Conservation (phyloP, 805 yeast genomes). For the Candida ascalaphidarum region DNA sequence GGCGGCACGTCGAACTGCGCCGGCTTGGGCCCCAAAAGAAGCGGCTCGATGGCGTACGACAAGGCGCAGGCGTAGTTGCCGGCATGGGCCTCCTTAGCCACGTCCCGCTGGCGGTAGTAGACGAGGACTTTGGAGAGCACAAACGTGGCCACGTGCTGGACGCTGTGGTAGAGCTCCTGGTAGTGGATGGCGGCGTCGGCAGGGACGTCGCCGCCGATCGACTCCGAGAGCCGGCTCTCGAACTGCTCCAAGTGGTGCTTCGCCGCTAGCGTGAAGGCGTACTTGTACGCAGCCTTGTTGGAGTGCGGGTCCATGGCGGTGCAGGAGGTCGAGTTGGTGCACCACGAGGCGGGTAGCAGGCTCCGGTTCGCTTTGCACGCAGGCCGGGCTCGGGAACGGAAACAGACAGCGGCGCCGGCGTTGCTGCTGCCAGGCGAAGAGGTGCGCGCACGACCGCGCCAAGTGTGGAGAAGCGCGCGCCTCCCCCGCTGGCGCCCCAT, state of each 20-base stretch:
- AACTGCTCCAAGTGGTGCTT: constrained; percentile 12
- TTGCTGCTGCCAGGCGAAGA: too few species aligned
- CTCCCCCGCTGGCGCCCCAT: too few species aligned
- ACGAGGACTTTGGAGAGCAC: constrained; percentile 5
- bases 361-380: too few species aligned
- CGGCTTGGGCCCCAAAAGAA: constrained; percentile 13
- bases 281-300: constrained; percentile 3
- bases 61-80: background rate
- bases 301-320: too few species aligned
- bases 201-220: constrained; percentile 1
- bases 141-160: constrained; percentile 4
- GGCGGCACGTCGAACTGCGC: constrained; percentile 4
- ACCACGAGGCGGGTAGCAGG: too few species aligned
- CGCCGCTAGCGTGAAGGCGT: constrained; percentile 18
- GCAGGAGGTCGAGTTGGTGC: too few species aligned
- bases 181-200: too few species aligned
- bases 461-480: too few species aligned
- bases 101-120: constrained; percentile 8
- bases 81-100: constrained; percentile 2
- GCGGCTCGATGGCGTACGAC: constrained; percentile 7
- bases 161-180: too few species aligned
- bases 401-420: too few species aligned
- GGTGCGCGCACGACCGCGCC: too few species aligned
- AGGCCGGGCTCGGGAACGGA: too few species aligned
- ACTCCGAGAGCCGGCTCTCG: constrained; percentile 11